These are phyloP conservation scores for Podila epigama DNA, from an alignment of 192 early-diverging fungal species.

Conservation along the genomic window DNA sequence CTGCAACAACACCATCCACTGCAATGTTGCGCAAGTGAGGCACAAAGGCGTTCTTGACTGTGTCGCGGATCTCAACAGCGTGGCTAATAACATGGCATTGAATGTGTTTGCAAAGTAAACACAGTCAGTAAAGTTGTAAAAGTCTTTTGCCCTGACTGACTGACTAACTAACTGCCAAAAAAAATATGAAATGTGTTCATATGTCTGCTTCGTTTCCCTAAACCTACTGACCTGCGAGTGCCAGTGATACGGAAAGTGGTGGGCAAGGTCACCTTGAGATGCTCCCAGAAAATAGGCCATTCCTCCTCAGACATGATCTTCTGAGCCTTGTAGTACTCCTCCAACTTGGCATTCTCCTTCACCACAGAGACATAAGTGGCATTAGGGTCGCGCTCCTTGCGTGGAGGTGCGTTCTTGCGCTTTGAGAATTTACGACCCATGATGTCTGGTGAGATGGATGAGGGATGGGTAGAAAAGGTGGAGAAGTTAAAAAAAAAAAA, in stretches of 20 bases:
- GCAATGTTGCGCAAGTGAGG: constrained; percentile 56
- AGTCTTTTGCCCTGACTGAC: no score
- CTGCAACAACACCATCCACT: constrained; percentile 77
- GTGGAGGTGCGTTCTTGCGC: constrained; percentile 24
- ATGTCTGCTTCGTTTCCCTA: background rate
- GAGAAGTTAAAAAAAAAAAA: background rate
- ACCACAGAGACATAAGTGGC: constrained; percentile 50
- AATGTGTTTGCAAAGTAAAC: no score
- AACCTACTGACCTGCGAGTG: constrained; percentile 65
- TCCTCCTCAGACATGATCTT: constrained; percentile 83
- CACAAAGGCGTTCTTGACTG: constrained; percentile 67
- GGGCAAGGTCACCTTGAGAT: constrained; percentile 79
- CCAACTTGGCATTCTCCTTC: constrained; percentile 69
- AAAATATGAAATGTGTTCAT: no score
- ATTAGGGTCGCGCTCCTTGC: constrained; percentile 48
- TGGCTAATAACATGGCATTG: constrained; percentile 47
- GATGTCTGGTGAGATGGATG: background rate
- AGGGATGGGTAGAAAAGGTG: background rate
- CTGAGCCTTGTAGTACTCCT: constrained; percentile 81
- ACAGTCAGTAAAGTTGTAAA: no score
- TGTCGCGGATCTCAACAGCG: constrained; percentile 73
- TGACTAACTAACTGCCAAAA: no score
- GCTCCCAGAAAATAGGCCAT: constrained; percentile 76
- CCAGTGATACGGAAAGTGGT: constrained; percentile 96
- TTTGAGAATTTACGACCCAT: constrained; percentile 43